phyloP scores from a whole-genome alignment of 2,329 filamentous ascomycete genomes.

The Nigrospora sphaerica region DNA sequence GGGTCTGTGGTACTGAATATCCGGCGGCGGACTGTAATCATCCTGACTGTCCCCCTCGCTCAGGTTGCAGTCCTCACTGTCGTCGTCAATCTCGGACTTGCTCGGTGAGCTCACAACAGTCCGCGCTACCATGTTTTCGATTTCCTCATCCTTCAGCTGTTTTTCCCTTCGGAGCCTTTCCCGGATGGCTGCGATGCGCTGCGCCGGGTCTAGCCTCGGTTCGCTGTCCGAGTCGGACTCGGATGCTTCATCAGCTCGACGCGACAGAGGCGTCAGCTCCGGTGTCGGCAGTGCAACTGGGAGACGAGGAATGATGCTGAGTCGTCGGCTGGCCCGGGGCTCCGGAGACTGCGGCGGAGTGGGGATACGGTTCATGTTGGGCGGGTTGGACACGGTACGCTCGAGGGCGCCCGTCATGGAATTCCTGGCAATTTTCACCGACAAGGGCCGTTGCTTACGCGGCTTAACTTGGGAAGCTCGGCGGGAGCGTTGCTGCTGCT shows the following conservation, averaged over 20 bases:
- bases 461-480: slow-evolving; percentile 2
- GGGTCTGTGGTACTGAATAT: background rate
- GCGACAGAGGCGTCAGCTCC: background rate
- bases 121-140: slow-evolving; percentile 9
- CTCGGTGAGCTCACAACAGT: background rate
- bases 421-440: slow-evolving; percentile 15
- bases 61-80: background rate
- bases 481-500: slow-evolving; percentile 5
- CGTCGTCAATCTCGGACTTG: background rate
- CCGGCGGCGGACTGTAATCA: background rate
- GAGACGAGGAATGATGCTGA: background rate
- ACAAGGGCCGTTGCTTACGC: slow-evolving; percentile 7
- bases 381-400: slow-evolving; percentile 1
- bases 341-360: slow-evolving; percentile 1
- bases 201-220: background rate
- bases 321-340: background rate
- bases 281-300: background rate
- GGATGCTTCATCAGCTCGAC: background rate
- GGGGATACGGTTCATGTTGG: slow-evolving; percentile 4
- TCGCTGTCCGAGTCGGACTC: background rate
- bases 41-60: background rate
- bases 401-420: slow-evolving; percentile 11
- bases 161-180: slow-evolving; percentile 11
- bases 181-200: slow-evolving; percentile 4
- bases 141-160: slow-evolving; percentile 10